Conservation (phyloP, 768 basidiomycete genomes). For the Suillus lakei region DNA sequence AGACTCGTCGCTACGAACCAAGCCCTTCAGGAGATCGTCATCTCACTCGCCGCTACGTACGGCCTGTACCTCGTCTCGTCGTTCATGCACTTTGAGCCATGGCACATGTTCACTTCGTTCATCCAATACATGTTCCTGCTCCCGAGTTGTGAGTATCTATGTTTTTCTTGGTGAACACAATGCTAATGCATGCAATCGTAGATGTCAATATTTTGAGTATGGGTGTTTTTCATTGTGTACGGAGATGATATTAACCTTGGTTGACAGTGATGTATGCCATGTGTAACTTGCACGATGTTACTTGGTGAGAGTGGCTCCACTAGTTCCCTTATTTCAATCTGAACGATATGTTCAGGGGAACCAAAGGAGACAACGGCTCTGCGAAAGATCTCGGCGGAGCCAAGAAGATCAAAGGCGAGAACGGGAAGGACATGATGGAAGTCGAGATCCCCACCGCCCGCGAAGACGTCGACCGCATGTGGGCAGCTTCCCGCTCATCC, state of each 20-base stretch:
- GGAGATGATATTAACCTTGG: not conserved
- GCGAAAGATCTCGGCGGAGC: conserved; percentile 89
- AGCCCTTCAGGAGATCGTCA: conserved; percentile 83
- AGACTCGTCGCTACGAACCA: conserved; percentile 67
- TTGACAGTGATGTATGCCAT: conserved; percentile 86
- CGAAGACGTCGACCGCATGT: conserved; percentile 89
- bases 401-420: conserved; percentile 84
- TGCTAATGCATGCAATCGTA: conserved; percentile 27
- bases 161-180: not conserved
- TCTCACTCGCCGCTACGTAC: conserved; percentile 78
- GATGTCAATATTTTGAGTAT: conserved; percentile 81
- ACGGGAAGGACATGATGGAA: conserved; percentile 87
- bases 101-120: conserved; percentile 97
- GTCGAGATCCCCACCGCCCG: conserved; percentile 80
- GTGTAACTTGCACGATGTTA: conserved; percentile 90
- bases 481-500: conserved; percentile 75
- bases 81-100: conserved; percentile 90
- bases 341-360: conserved; percentile 60
- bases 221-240: conserved; percentile 20
- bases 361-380: conserved; percentile 89
- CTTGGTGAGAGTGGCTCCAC: conserved; percentile 48
- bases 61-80: conserved; percentile 86
- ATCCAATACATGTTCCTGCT: conserved; percentile 90
- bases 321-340: conserved; percentile 1
- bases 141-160: conserved; percentile 60